Percentiles rank a stretch among this genome's conserved stretches.
Conservation (phyloP, 495 filamentous ascomycete genomes). For the Lasiosphaeria miniovina region DNA sequence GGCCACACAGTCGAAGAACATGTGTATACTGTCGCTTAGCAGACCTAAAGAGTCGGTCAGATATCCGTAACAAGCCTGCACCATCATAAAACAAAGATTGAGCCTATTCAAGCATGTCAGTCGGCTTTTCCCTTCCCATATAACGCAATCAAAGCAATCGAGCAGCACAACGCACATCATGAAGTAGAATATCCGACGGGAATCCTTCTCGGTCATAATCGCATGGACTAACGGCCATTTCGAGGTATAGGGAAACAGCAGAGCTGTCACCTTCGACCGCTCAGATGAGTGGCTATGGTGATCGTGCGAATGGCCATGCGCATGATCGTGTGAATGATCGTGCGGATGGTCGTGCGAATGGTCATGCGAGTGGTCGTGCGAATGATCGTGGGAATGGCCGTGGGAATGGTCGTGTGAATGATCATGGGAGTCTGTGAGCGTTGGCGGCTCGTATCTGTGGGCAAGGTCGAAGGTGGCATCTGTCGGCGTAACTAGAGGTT, state of each 20-base stretch:
- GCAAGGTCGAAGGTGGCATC: slow-evolving; percentile 24
- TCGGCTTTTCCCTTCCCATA: slow-evolving; percentile 1
- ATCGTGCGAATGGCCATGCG: slow-evolving; percentile 20
- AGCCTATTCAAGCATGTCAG: slow-evolving; percentile 53
- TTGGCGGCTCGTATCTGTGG: slow-evolving; percentile 28
- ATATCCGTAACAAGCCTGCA: slow-evolving; percentile 92
- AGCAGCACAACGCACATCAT: slow-evolving; percentile 61
- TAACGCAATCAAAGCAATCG: background rate
- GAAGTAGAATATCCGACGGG: slow-evolving; percentile 94
- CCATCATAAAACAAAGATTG: slow-evolving; percentile 92
- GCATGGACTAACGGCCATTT: slow-evolving; percentile 75
- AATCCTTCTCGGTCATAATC: slow-evolving; percentile 88
- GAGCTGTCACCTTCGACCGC: slow-evolving; percentile 59
- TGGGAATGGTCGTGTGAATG: no score
- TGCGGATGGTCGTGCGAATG: slow-evolving; percentile 24
- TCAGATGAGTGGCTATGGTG: slow-evolving; percentile 30
- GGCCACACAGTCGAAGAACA: slow-evolving; percentile 98
- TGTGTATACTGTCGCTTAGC: slow-evolving; percentile 96
- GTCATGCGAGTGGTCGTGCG: slow-evolving; percentile 3
- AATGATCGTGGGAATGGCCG: no score
- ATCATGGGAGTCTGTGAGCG: slow-evolving; percentile 1
- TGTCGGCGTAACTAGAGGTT: slow-evolving; percentile 29
- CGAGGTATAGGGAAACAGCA: slow-evolving; percentile 62
- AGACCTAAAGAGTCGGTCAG: slow-evolving; percentile 88
- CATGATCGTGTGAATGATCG: slow-evolving; percentile 25